Base-by-base conservation (phyloP, 1,284 basidiomycete species). In the Trichosporon ovoides region DNA sequence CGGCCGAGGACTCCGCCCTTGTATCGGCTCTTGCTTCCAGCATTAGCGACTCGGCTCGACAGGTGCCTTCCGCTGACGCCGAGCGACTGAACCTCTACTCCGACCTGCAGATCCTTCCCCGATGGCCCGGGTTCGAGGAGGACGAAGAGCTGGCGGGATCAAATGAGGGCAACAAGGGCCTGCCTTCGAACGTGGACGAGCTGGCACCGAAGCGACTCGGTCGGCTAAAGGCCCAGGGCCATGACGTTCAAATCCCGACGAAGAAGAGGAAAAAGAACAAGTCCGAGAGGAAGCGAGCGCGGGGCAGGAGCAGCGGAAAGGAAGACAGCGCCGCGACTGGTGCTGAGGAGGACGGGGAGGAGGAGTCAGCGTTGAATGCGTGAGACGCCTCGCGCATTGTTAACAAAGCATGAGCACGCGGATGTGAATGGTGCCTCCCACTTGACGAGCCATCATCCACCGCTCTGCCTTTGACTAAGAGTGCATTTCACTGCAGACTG, bases 111-210 rank as follows among this genome's bases (percentile, higher is more conserved):
- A 68, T 77, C 35, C 65, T 71, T 22, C 76, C 76, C 12, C 68
- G 73, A 57, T 77, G 75, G 75, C 70, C 70, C 14, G 73, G 74
- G 0, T 63, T 72, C 24, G 76, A 77, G 56, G 76, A 76, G 55
- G 76, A 75, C 56, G 73, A 73, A 19, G 75, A 72, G 35, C 62
- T 62, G 9, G 63, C 60, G 4, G 63, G 60, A 22, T 53, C 56
- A 18, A 43, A 36, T 7, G 55, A 22, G 16, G 16, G n/a, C n/a
- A n/a, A n/a, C 34, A 36, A 38, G 49, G 38, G 0, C 68, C 63
- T 49, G 64, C 65, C 6, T 40, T 20, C 16, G 65, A 68, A 22
- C 66, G 69, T 71, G 33, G 65, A 67, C n/a, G 18, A 38, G 38
- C 55, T 75, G 57, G 60, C 60, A 34, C 57, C 66, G 13, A 68